A percentile compares a stretch with the other conserved stretches of the same genome.
Evolutionary conservation across 2,329 filamentous ascomycete species (phyloP).

Genomic region (Colletotrichum sp.): DNA sequence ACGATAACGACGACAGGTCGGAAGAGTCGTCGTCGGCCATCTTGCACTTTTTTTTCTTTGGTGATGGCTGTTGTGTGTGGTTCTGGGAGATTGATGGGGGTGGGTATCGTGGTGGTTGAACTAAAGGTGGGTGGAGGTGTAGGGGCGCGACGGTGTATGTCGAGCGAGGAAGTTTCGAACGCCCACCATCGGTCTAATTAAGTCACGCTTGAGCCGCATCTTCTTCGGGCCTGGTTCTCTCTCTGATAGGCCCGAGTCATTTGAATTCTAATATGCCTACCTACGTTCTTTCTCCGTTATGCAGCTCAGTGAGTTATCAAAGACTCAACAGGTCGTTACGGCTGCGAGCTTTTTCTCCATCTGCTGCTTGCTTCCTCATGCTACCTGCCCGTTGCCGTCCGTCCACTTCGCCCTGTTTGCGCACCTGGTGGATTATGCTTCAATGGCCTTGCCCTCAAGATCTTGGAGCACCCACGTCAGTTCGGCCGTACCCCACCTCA

Average conservation of each 20-base stretch:
- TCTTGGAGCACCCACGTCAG: conserved; percentile 8
- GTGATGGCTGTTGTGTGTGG: neutral
- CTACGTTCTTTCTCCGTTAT: neutral
- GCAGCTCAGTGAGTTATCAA: neutral
- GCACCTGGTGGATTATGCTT: neutral
- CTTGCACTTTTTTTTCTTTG: conserved; percentile 27
- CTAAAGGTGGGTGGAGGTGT: conserved; percentile 27
- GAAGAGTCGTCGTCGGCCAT: conserved; percentile 70
- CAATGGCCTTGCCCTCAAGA: neutral
- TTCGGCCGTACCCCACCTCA: conserved; percentile 10
- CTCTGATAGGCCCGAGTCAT: conserved; percentile 25
- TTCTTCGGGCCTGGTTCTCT: conserved; percentile 4
- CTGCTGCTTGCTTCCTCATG: neutral
- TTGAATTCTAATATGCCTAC: conserved; percentile 15
- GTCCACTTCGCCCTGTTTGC: neutral
- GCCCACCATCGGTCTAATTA: conserved; percentile 20
- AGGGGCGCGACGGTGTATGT: conserved; percentile 15
- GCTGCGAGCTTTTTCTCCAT: neutral
- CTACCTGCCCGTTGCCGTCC: neutral
- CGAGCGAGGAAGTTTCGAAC: conserved; percentile 18
- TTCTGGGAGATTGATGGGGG: conserved; percentile 1
- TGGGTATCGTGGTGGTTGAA: conserved; percentile 29
- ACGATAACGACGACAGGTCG: conserved; percentile 65
- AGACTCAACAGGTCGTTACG: neutral
- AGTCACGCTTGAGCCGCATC: conserved; percentile 23